Evolutionary conservation across 1,284 basidiomycete species (phyloP).

Genomic region (Fomitopsis schrenkii): DNA sequence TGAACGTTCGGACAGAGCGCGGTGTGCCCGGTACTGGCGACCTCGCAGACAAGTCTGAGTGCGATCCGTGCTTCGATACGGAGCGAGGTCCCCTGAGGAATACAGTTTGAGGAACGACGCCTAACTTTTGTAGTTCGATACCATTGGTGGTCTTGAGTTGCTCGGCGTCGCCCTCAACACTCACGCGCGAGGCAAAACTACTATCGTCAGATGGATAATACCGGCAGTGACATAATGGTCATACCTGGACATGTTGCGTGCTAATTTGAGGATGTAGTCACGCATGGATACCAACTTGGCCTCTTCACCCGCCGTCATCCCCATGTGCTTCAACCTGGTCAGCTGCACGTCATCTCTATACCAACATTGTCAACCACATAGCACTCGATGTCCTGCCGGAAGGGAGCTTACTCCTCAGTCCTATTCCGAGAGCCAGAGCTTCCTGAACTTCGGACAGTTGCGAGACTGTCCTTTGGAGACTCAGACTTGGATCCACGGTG

Average conservation of each 20-base stretch:
- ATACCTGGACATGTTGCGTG: conserved; percentile 62
- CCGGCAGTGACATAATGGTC: conserved; percentile 5
- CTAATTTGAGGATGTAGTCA: conserved; percentile 84
- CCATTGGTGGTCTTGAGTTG: conserved; percentile 63
- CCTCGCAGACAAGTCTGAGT: conserved; percentile 31
- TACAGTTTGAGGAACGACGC: conserved; percentile 93
- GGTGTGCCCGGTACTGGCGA: conserved; percentile 43
- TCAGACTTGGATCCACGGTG: conserved; percentile 53
- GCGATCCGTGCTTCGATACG: conserved; percentile 32
- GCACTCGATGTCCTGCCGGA: background rate
- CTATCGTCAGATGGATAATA: background rate
- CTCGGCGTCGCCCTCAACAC: conserved; percentile 57
- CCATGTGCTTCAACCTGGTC: conserved; percentile 72
- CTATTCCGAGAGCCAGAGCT: conserved; percentile 42
- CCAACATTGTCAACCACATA: conserved; percentile 5
- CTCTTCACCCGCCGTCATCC: conserved; percentile 79
- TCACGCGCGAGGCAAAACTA: conserved; percentile 63
- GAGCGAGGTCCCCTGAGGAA: conserved; percentile 70
- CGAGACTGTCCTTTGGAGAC: conserved; percentile 65
- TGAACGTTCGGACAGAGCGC: conserved; percentile 40
- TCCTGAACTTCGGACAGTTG: conserved; percentile 48
- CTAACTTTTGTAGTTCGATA: conserved; percentile 77
- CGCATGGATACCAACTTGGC: conserved; percentile 80
- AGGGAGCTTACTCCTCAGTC: conserved; percentile 63
- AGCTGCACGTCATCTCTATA: conserved; percentile 74